Percentiles rank a stretch among this genome's conserved stretches.
These are phyloP conservation scores for Liquidambar formosana DNA, from an alignment of 164 flowering plant species.

Conservation along the genomic window DNA sequence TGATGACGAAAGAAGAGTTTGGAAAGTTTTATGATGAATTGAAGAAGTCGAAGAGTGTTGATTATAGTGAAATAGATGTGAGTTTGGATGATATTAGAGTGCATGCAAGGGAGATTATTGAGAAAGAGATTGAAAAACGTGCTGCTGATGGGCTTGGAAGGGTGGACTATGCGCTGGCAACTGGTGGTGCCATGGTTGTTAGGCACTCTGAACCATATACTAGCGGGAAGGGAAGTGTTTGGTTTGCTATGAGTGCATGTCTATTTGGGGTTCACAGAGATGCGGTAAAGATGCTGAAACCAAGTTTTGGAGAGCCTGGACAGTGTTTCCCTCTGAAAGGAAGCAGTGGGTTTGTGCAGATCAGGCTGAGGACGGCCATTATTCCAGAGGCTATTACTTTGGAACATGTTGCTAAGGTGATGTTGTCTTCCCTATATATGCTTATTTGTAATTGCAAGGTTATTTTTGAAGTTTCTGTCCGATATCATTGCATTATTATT, in stretches of 20 bases:
- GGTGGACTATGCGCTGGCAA: constrained; percentile 78
- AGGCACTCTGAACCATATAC: constrained; percentile 64
- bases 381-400: constrained; percentile 80
- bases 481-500: background rate
- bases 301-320: constrained; percentile 96
- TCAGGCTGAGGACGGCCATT: constrained; percentile 65
- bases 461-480: background rate
- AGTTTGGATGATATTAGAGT: constrained; percentile 61
- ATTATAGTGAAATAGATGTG: constrained; percentile 18
- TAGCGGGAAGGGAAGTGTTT: constrained; percentile 28
- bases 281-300: constrained; percentile 66
- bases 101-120: constrained; percentile 60
- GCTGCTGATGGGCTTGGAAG: constrained; percentile 86
- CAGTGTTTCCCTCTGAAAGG: constrained; percentile 83
- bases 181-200: constrained; percentile 64
- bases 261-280: constrained; percentile 35
- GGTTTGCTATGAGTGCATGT: constrained; percentile 18
- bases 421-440: background rate
- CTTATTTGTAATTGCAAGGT: too few relatives aligned
- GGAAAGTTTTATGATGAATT: constrained; percentile 45
- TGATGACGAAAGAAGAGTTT: constrained; percentile 59
- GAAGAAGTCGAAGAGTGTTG: constrained; percentile 25
- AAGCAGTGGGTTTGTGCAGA: constrained; percentile 65
- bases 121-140: constrained; percentile 76
- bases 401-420: constrained; percentile 90